phyloP scores from a whole-genome alignment of 1,284 basidiomycete genomes.

The Mycena citricolor region DNA sequence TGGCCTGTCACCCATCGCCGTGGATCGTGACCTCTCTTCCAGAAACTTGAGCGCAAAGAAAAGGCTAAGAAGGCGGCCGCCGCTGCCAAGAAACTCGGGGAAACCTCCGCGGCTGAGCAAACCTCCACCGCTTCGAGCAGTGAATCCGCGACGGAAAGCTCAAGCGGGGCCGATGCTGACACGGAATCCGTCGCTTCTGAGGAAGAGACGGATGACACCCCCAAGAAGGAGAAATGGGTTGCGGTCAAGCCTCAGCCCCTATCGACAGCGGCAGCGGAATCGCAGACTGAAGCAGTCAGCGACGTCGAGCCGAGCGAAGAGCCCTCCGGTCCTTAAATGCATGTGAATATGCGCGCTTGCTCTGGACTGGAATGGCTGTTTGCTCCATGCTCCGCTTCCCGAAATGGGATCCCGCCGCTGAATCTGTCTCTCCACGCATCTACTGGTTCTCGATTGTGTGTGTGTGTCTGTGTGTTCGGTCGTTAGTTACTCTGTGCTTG shows the following conservation, averaged over 20 bases:
- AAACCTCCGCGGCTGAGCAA: constrained; percentile 33
- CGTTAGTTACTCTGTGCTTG: constrained; percentile 19
- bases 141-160: constrained; percentile 57
- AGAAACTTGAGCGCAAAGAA: constrained; percentile 61
- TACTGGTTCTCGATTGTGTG: constrained; percentile 17
- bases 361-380: constrained; percentile 19
- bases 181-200: constrained; percentile 74
- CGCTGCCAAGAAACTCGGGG: constrained; percentile 41
- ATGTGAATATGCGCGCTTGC: constrained; percentile 4
- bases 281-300: constrained; percentile 13
- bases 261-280: constrained; percentile 1
- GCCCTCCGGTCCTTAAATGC: constrained; percentile 3
- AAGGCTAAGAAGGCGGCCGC: constrained; percentile 54
- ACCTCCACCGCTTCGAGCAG: constrained; percentile 39
- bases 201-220: no score
- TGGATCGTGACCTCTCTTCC: constrained; percentile 7
- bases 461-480: constrained; percentile 20
- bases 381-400: constrained; percentile 20
- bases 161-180: constrained; percentile 65
- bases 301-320: constrained; percentile 3
- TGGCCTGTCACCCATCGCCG: background rate
- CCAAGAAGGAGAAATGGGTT: constrained; percentile 74
- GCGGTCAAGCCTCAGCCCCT: constrained; percentile 40
- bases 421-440: constrained; percentile 22
- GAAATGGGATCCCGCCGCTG: constrained; percentile 20